Base-by-base conservation (phyloP, 306 rosid species). In the Alnus rubra region DNA sequence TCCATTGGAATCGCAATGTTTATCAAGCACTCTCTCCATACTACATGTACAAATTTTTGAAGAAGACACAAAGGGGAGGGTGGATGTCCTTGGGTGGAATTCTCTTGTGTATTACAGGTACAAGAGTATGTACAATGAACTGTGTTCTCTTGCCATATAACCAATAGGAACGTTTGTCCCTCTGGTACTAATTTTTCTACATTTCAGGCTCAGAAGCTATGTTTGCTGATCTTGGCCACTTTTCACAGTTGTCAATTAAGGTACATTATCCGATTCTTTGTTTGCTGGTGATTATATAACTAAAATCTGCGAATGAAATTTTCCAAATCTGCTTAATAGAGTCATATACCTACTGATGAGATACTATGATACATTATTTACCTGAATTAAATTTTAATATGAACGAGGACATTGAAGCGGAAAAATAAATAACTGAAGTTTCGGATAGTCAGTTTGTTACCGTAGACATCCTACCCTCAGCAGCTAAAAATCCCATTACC, bases 81-180 rank as follows among this genome's bases (percentile, higher is more conserved):
- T 94, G 98, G 98, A 94, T 90, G 98, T 91, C 98, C 60, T 78
- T 94, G 81, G 98, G 98, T 11, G 97, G 98, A 60, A 92, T 92
- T 76, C 87, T 94, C 53, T 71, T 92, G 73, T 94, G 98, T 54
- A 94, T 94, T 76, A 94, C 98, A 72, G 98, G 98, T 94, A 90
- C 72, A 18, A 78, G 69, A 79, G n/a, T 39, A 12, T 73, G 68
- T 67, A 69, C 35, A 49, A 53, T 50, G 74, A 75, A 80, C 69
- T 15, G 54, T 84, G 77, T 54, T 69, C 37, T 74, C 73, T 48
- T 71, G 73, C 13, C 62, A 8, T 55, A 28, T 51, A 52, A 55
- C 73, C 71, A 31, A 62, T n/a, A 14, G 67, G 28, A 65, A 76
- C 59, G n/a, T 48, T 70, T 64, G 58, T n/a, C 76, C 67, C 68